These are phyloP conservation scores for Helichrysum umbraculigerum DNA, from an alignment of 129 eudicot species.

Conservation along the genomic window DNA sequence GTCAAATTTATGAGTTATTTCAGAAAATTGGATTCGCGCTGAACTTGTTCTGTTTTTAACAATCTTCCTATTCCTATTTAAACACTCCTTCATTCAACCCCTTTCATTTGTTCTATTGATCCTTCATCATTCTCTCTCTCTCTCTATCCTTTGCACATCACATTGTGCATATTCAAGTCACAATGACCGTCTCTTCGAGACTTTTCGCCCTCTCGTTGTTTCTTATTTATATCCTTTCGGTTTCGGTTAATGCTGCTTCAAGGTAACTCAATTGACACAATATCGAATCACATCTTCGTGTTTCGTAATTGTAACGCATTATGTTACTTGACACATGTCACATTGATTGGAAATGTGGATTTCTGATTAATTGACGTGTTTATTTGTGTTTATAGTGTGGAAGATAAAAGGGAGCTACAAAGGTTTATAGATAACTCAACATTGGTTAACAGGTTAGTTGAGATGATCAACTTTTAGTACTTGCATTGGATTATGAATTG, in stretches of 20 bases:
- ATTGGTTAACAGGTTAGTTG: conserved; percentile 62
- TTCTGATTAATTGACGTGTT: conserved; percentile 19
- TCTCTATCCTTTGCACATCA: conserved; percentile 20
- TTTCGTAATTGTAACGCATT: not conserved
- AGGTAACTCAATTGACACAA: conserved; percentile 34
- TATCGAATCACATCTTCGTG: not conserved
- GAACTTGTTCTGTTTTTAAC: conserved; percentile 26
- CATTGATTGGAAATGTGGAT: not conserved
- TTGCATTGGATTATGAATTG: not conserved
- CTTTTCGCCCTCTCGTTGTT: conserved; percentile 28
- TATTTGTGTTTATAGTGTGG: conserved; percentile 38
- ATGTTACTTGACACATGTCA: not conserved
- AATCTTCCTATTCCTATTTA: conserved; percentile 45
- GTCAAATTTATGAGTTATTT: conserved; percentile 12
- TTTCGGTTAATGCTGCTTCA: conserved; percentile 34
- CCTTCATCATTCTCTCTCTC: conserved; percentile 19
- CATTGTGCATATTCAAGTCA: conserved; percentile 26
- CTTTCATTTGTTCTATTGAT: conserved; percentile 33
- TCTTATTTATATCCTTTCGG: conserved; percentile 26
- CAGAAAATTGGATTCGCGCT: conserved; percentile 23
- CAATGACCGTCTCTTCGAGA: conserved; percentile 47
- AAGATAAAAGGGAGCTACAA: conserved; percentile 42
- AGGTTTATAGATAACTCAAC: conserved; percentile 58
- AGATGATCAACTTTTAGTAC: conserved; percentile 1
- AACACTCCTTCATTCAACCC: conserved; percentile 20